phyloP scores from a whole-genome alignment of 139 green algal genomes.

The Chlamydomonas sp. region DNA sequence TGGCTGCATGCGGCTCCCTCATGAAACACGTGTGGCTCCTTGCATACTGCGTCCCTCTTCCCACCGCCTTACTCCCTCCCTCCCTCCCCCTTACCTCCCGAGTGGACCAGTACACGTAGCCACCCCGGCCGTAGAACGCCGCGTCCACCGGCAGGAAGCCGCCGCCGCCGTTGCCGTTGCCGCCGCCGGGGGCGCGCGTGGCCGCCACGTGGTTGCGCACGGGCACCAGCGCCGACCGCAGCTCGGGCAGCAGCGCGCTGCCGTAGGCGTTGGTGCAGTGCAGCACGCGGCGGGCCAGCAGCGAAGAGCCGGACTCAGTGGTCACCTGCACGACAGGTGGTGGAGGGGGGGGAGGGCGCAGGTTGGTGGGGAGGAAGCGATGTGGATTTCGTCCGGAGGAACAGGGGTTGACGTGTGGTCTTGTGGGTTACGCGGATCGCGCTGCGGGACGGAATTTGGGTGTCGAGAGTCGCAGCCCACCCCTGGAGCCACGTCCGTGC shows the following conservation, averaged over 20 bases:
- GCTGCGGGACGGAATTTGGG: no score
- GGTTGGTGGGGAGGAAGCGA: not conserved
- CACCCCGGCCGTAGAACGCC: slow-evolving; percentile 34
- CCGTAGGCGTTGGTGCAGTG: slow-evolving; percentile 48
- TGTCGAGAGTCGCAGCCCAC: no score
- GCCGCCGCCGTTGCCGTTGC: not conserved
- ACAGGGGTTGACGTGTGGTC: no score
- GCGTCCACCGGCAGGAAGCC: slow-evolving; percentile 10
- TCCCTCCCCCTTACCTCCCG: not conserved
- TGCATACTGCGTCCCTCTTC: no score
- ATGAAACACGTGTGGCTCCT: no score
- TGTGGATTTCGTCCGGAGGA: no score
- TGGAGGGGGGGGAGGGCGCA: not conserved
- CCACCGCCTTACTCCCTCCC: not conserved
- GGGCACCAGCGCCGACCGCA: slow-evolving; percentile 27
- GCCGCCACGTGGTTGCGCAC: slow-evolving; percentile 49
- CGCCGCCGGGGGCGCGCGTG: not conserved
- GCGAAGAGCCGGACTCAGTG: not conserved
- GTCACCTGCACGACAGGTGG: slow-evolving; percentile 11
- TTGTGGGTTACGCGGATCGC: no score
- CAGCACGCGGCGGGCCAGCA: slow-evolving; percentile 33
- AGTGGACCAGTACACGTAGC: slow-evolving; percentile 36
- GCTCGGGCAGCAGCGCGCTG: slow-evolving; percentile 36
- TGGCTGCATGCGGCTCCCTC: no score
- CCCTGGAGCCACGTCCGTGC: no score